Evolutionary conservation across 306 rosid genomes (phyloP).

Genomic region (Fagus crenata): DNA sequence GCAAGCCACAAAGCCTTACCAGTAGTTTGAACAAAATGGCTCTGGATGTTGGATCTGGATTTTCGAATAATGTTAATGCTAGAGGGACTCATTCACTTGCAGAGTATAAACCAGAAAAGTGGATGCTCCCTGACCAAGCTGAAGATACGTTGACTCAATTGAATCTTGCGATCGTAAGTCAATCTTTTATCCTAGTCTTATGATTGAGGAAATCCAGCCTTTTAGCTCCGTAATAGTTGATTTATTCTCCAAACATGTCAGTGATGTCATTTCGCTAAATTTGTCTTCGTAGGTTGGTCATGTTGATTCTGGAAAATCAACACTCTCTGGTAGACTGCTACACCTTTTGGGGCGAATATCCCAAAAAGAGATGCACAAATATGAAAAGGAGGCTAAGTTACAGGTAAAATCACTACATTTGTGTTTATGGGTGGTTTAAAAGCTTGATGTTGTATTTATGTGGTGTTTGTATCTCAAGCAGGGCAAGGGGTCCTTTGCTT

Average conservation of each 20-base stretch:
- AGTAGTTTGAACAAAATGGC: conserved; percentile 40
- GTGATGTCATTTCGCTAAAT: conserved; percentile 14
- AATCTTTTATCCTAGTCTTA: conserved; percentile 24
- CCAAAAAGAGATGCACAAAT: conserved; percentile 90
- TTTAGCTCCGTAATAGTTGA: background rate
- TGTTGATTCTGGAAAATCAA: conserved; percentile 99
- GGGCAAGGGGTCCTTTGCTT: conserved; percentile 98
- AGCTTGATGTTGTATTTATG: conserved; percentile 14
- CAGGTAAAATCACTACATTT: conserved; percentile 48
- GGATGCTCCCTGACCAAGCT: conserved; percentile 91
- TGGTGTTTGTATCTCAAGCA: conserved; percentile 32
- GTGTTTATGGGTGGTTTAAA: conserved; percentile 27
- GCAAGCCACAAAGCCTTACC: conserved; percentile 47
- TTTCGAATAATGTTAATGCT: conserved; percentile 43
- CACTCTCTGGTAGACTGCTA: conserved; percentile 88
- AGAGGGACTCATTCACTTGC: conserved; percentile 37
- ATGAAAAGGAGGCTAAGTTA: conserved; percentile 88
- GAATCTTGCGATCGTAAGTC: conserved; percentile 86
- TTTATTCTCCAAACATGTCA: conserved; percentile 21
- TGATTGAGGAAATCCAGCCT: conserved; percentile 13
- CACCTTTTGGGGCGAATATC: conserved; percentile 85
- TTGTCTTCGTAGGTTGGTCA: conserved; percentile 84
- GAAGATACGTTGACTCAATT: conserved; percentile 73
- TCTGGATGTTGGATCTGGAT: conserved; percentile 53
- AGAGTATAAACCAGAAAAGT: conserved; percentile 71